Evolutionary conservation across 768 basidiomycete genomes (phyloP).

Genomic region (Tylopilus felleus): DNA sequence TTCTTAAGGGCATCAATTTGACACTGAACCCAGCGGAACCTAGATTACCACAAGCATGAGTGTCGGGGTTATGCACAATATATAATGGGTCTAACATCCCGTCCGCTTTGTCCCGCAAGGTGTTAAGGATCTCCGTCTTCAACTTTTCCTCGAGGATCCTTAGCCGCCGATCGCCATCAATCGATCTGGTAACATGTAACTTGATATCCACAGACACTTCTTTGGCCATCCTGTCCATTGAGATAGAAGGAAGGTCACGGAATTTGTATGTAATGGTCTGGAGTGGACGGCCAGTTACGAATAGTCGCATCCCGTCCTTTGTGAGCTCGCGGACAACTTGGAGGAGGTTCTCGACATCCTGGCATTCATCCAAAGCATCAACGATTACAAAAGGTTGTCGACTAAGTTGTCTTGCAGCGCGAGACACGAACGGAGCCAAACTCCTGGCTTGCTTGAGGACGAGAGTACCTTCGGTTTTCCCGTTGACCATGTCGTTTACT

Average conservation of each 20-base stretch:
- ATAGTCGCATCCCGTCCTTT: neutral
- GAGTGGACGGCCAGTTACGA: constrained; percentile 14
- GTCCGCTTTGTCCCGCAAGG: neutral
- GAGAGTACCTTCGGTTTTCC: neutral
- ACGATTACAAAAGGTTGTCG: constrained; percentile 6
- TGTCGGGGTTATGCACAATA: neutral
- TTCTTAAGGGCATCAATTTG: constrained; percentile 9
- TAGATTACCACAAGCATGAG: neutral
- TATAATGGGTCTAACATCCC: constrained; percentile 11
- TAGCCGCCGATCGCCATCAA: constrained; percentile 2
- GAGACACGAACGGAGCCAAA: neutral
- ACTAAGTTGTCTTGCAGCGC: neutral
- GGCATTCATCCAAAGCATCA: constrained; percentile 21
- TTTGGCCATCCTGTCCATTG: neutral
- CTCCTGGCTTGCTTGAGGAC: neutral
- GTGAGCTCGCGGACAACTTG: neutral
- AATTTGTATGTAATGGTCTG: constrained; percentile 6
- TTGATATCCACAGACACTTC: constrained; percentile 7
- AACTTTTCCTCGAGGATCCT: neutral
- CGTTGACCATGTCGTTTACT: neutral
- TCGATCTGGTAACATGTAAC: constrained; percentile 3
- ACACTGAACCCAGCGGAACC: constrained; percentile 22
- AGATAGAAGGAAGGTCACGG: neutral
- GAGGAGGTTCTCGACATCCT: neutral
- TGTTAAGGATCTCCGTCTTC: constrained; percentile 3